A percentile compares a stretch with the other conserved stretches of the same genome.
Evolutionary conservation across 768 basidiomycete species (phyloP).

Genomic region (Tricholoma flavovirens): DNA sequence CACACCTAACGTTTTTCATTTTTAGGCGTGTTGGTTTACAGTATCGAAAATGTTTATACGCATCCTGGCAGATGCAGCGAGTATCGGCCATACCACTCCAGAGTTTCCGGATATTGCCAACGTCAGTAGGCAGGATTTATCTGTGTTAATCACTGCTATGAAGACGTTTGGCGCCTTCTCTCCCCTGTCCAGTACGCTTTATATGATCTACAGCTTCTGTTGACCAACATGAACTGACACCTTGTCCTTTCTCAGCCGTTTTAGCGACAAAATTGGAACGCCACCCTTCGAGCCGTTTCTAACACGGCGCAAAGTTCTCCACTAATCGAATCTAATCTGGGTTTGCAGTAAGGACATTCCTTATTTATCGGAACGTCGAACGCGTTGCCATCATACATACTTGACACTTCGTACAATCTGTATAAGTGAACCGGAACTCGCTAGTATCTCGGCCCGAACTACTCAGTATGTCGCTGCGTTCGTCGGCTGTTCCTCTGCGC

Average conservation of each 20-base stretch:
- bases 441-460: too few relatives aligned
- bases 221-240: background rate
- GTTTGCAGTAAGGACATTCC: background rate
- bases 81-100: conserved; percentile 1
- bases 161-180: conserved; percentile 12
- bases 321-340: background rate
- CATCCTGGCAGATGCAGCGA: conserved; percentile 5
- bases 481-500: too few relatives aligned
- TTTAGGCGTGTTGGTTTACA: conserved; percentile 16
- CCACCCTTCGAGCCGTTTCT: background rate
- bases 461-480: too few relatives aligned
- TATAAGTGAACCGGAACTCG: background rate
- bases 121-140: conserved; percentile 7
- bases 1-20: background rate
- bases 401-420: background rate
- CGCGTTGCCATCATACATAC: background rate
- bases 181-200: conserved; percentile 13
- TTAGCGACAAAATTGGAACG: background rate
- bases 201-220: background rate
- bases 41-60: conserved; percentile 16
- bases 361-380: background rate
- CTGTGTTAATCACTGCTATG: conserved; percentile 13
- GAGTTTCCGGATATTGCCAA: conserved; percentile 5
- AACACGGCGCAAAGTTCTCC: background rate
- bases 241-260: background rate